These are phyloP conservation scores for Cinnamomum micranthum DNA, from an alignment of 164 flowering plant species.

Conservation along the genomic window DNA sequence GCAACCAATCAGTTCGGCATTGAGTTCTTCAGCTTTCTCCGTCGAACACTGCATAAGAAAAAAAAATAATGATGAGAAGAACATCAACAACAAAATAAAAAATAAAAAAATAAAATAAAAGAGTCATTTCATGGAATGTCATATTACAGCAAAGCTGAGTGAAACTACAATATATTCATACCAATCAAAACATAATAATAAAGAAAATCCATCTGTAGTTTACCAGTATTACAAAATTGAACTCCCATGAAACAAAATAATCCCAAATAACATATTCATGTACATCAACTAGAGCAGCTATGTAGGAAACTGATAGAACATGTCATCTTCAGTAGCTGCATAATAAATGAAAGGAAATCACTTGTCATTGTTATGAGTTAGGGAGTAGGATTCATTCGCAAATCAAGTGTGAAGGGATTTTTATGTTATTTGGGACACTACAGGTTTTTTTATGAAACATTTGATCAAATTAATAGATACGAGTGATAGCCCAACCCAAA, in stretches of 20 bases:
- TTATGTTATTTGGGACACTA: no score
- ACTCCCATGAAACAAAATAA: no score
- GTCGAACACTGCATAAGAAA: constrained; percentile 50
- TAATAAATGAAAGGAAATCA: not conserved
- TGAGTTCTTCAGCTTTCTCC: constrained; percentile 32
- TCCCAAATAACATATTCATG: no score
- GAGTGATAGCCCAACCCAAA: no score
- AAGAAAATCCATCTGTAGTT: no score
- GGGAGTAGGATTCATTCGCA: no score
- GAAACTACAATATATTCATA: not conserved
- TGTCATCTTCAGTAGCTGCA: not conserved
- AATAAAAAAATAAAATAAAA: not conserved
- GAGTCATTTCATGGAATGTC: not conserved
- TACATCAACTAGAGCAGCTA: no score
- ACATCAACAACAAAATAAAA: not conserved
- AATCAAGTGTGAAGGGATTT: no score
- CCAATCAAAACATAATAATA: not conserved
- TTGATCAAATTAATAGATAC: no score
- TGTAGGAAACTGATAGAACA: not conserved
- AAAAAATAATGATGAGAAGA: not conserved
- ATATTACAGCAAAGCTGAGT: not conserved
- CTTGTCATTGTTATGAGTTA: no score
- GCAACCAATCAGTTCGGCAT: constrained; percentile 63
- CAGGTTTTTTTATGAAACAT: no score
- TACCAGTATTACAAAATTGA: no score